Evolutionary conservation across 208 protist genomes (phyloP).

Genomic region (Acanthamoeba culbertsoni): DNA sequence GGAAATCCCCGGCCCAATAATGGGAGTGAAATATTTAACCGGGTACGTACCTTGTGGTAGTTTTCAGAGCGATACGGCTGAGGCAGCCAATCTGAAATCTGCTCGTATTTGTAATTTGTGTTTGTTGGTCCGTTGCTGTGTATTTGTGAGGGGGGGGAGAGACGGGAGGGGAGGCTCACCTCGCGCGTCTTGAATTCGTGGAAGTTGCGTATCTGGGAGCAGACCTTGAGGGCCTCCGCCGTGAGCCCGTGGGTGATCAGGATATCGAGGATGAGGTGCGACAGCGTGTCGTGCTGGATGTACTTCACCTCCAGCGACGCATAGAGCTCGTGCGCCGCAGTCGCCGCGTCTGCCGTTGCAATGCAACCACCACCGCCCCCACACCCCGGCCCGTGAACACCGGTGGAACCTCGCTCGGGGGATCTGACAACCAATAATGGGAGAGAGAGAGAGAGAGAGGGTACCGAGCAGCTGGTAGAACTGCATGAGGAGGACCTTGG

Average conservation of each 20-base stretch:
- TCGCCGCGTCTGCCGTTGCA: not conserved
- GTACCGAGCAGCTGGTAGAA: not conserved
- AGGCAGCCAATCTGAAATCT: slow-evolving; percentile 31
- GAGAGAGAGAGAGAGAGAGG: not conserved
- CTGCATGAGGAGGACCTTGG: slow-evolving; percentile 17
- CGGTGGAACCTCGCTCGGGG: not conserved
- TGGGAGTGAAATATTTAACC: not conserved
- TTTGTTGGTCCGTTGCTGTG: not conserved
- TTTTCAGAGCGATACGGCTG: slow-evolving; percentile 31
- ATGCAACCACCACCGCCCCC: not conserved
- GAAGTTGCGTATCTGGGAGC: slow-evolving; percentile 38
- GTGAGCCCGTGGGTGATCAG: slow-evolving; percentile 1
- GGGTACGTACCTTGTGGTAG: slow-evolving; percentile 39
- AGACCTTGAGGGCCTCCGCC: slow-evolving; percentile 15
- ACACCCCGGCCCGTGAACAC: not conserved
- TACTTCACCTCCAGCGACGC: slow-evolving; percentile 37
- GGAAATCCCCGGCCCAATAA: no score
- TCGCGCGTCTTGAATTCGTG: slow-evolving; percentile 12
- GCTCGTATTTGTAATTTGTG: not conserved
- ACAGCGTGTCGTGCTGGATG: slow-evolving; percentile 43
- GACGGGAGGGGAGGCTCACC: not conserved
- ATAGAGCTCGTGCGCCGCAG: slow-evolving; percentile 2
- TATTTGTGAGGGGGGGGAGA: not conserved
- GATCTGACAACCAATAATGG: not conserved
- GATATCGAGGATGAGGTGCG: slow-evolving; percentile 33